A percentile compares a stretch with the other conserved stretches of the same genome.
Conservation (phyloP, 176 grass and related monocot genomes). For the Avena insularis region DNA sequence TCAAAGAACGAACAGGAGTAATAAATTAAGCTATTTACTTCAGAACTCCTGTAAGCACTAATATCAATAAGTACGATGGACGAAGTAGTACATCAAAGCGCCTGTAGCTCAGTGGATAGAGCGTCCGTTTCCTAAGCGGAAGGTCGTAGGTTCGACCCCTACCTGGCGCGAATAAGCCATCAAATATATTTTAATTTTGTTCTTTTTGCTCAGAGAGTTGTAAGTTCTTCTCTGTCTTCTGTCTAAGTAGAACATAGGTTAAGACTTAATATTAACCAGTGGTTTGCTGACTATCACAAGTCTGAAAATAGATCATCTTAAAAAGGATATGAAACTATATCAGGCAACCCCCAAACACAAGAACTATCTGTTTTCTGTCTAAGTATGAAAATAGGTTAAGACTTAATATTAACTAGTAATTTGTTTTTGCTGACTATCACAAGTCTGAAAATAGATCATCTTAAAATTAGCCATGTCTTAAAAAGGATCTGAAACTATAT, state of each 20-base stretch:
- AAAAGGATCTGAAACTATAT: background rate
- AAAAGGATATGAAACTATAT: background rate
- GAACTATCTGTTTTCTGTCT: background rate
- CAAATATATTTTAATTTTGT: too few species aligned
- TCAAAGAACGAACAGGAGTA: background rate
- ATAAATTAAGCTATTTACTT: background rate
- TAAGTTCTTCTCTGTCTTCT: background rate
- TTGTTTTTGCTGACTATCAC: background rate
- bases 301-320: background rate
- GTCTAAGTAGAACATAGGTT: background rate
- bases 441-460: background rate
- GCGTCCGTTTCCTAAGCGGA: slow-evolving; percentile 93
- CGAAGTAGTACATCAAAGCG: background rate
- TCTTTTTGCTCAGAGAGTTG: background rate
- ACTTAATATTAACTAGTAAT: background rate
- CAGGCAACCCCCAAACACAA: background rate
- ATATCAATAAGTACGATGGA: background rate
- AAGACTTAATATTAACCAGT: background rate
- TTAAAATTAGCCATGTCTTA: background rate
- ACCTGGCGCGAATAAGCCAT: slow-evolving; percentile 51
- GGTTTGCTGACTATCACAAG: background rate
- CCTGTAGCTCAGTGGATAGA: slow-evolving; percentile 99
- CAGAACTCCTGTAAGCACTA: background rate
- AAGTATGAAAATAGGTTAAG: background rate
- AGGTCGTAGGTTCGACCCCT: slow-evolving; percentile 87